Evolutionary conservation across 352 stramenopile species (phyloP).

Genomic region (Globisporangium abappressorium): DNA sequence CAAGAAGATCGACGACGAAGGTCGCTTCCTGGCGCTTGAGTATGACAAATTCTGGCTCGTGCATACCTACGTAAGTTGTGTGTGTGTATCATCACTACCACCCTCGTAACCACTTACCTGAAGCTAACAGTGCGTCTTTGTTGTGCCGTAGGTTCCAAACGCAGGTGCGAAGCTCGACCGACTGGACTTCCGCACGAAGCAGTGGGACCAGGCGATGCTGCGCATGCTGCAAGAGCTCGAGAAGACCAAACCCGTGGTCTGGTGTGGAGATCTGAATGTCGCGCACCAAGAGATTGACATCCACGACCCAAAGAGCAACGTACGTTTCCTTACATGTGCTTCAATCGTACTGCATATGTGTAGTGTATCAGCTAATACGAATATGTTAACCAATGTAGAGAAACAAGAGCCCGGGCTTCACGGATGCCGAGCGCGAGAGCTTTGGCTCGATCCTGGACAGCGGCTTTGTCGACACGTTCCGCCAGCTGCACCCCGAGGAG

Average conservation of each 20-base stretch:
- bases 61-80: constrained; percentile 63
- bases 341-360: neutral
- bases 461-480: constrained; percentile 78
- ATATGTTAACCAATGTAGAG: constrained; percentile 20
- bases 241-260: constrained; percentile 75
- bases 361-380: too few relatives aligned
- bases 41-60: constrained; percentile 78
- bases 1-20: constrained; percentile 58
- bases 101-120: neutral
- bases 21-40: constrained; percentile 76
- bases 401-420: constrained; percentile 79
- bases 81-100: neutral
- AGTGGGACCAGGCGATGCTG: constrained; percentile 80
- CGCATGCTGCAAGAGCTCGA: constrained; percentile 68
- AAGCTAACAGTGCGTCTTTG: neutral
- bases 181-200: constrained; percentile 61
- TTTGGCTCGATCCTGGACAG: constrained; percentile 55
- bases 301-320: constrained; percentile 82
- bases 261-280: constrained; percentile 85
- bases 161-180: constrained; percentile 69
- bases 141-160: constrained; percentile 47
- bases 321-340: constrained; percentile 12
- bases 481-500: constrained; percentile 55
- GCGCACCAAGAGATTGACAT: constrained; percentile 88
- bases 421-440: constrained; percentile 73